These are phyloP conservation scores for Heterobasidion occidentale DNA, from an alignment of 1,284 basidiomycete species.

Conservation along the genomic window DNA sequence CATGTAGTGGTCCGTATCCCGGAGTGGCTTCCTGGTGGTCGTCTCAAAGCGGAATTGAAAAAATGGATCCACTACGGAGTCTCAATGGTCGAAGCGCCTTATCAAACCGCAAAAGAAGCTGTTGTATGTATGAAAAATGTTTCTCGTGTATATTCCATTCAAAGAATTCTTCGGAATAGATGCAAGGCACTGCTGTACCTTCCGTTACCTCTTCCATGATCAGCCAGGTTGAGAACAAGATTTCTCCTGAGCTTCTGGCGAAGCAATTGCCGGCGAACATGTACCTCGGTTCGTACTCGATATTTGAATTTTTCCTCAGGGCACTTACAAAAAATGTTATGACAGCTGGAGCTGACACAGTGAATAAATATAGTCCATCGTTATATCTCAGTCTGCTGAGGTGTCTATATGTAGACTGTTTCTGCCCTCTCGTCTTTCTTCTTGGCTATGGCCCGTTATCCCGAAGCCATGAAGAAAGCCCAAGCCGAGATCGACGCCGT, in stretches of 20 bases:
- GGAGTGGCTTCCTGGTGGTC: constrained; percentile 37
- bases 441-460: constrained; percentile 18
- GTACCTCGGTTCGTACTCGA: constrained; percentile 5
- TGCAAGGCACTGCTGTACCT: neutral
- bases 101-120: constrained; percentile 20
- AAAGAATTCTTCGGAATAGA: neutral
- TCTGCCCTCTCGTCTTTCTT: constrained; percentile 14
- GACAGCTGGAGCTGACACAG: constrained; percentile 1
- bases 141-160: neutral
- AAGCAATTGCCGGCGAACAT: constrained; percentile 6
- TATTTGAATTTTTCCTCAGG: no score
- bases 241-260: constrained; percentile 1
- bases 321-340: no score
- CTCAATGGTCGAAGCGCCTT: constrained; percentile 25
- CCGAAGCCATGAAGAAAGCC: constrained; percentile 15
- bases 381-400: neutral
- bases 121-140: constrained; percentile 13
- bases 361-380: neutral
- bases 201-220: constrained; percentile 3
- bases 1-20: constrained; percentile 31
- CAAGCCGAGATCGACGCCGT: constrained; percentile 18
- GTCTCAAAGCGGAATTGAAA: constrained; percentile 39
- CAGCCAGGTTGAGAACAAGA: constrained; percentile 2
- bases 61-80: constrained; percentile 23
- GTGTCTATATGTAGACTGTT: constrained; percentile 8